Conservation (phyloP, 2,329 filamentous ascomycete species). For the Xylaria polymorpha region DNA sequence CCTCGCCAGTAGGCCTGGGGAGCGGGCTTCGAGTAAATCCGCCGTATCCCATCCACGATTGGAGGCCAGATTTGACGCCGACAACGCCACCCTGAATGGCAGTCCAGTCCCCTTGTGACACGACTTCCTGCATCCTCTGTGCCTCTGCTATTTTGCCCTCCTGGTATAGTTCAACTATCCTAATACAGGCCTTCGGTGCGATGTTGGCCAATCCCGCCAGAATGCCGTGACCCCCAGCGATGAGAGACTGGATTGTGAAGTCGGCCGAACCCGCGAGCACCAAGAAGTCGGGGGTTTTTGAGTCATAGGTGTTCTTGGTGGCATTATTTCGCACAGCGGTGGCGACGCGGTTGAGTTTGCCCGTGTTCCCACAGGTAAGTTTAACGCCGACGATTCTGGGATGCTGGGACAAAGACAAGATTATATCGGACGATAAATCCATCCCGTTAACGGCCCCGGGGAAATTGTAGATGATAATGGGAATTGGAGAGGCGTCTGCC, state of each 20-base stretch:
- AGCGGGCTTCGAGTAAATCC: slow-evolving; percentile 64
- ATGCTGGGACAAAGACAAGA: slow-evolving; percentile 69
- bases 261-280: slow-evolving; percentile 79
- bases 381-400: slow-evolving; percentile 76
- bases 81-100: slow-evolving; percentile 78
- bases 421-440: slow-evolving; percentile 72
- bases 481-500: slow-evolving; percentile 71
- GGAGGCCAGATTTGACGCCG: slow-evolving; percentile 75
- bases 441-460: slow-evolving; percentile 72
- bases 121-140: slow-evolving; percentile 70
- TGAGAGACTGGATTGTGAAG: slow-evolving; percentile 75
- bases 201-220: slow-evolving; percentile 80
- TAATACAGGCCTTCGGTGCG: slow-evolving; percentile 72
- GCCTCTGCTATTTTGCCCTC: slow-evolving; percentile 69
- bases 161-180: slow-evolving; percentile 69
- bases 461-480: slow-evolving; percentile 77
- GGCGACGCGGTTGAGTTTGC: slow-evolving; percentile 73
- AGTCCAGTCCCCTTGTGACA: slow-evolving; percentile 77
- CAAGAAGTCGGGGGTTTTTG: slow-evolving; percentile 64
- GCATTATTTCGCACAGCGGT: slow-evolving; percentile 64
- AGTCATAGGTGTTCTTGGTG: background rate
- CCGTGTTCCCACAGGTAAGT: slow-evolving; percentile 76
- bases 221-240: slow-evolving; percentile 76
- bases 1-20: slow-evolving; percentile 62
- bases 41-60: slow-evolving; percentile 76